Evolutionary conservation across 768 basidiomycete genomes (phyloP).

Genomic region (Kwoniella dejecticola): DNA sequence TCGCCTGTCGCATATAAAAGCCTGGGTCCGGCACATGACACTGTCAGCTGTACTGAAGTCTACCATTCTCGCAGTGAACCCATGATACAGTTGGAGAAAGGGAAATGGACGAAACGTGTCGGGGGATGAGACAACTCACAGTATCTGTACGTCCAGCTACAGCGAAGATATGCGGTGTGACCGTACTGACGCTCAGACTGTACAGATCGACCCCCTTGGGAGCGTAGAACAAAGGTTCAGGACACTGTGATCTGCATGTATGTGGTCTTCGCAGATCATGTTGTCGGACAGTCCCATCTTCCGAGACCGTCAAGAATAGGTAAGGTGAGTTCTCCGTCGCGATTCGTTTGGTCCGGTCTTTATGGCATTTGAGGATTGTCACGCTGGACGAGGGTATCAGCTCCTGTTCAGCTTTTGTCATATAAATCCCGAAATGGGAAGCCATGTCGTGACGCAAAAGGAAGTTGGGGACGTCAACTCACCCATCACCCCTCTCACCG

Average conservation of each 20-base stretch:
- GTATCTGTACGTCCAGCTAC: conserved; percentile 79
- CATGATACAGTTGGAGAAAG: background rate
- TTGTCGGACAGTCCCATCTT: conserved; percentile 86
- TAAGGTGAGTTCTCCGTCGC: conserved; percentile 59
- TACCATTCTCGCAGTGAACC: background rate
- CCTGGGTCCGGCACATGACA: too few species aligned
- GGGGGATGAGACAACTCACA: conserved; percentile 59
- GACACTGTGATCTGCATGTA: conserved; percentile 66
- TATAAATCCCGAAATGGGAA: background rate
- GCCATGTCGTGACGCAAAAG: too few species aligned
- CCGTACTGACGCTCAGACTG: conserved; percentile 71
- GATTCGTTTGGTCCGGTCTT: conserved; percentile 70
- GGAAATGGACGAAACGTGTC: background rate
- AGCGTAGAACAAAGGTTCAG: conserved; percentile 69
- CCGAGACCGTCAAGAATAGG: conserved; percentile 47
- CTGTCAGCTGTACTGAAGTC: too few species aligned
- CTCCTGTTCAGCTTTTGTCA: background rate
- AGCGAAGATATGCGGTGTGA: conserved; percentile 80
- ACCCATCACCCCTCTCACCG: conserved; percentile 39
- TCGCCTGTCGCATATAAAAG: conserved; percentile 79
- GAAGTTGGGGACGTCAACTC: conserved; percentile 24
- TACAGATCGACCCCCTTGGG: conserved; percentile 64
- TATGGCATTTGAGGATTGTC: conserved; percentile 68
- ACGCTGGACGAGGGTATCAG: conserved; percentile 29
- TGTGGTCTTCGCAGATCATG: conserved; percentile 78